Evolutionary conservation across 257 asterid species (phyloP), one percentile per base, ranked within the genome.

Genomic region (Solanum bukasovii): DNA sequence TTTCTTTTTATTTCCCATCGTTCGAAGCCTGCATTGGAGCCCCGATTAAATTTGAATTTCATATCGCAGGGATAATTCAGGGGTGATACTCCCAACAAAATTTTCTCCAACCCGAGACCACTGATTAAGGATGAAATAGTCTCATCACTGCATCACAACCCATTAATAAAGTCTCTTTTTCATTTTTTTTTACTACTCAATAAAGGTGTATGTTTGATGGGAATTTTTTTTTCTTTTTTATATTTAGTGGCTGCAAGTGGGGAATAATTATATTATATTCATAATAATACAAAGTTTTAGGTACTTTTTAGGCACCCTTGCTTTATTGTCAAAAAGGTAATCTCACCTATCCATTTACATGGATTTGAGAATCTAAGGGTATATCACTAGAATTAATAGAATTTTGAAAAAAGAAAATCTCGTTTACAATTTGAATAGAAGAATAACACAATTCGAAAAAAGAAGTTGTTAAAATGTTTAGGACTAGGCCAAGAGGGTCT

Each of bases 71-170:
- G 14, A 0, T 46, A 46, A 13, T 46, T 46, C 1, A 13, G 59
- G 0, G 5, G 7, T 46, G 6, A 13, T 5, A 13, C 2, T 13
- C 0, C 1, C 21, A 2, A 14, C 7, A 2, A 14, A 0, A 14
- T 5, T 14, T 49, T 49, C 3, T 49, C 3, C 61, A 14, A 49
- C 1, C 7, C 0, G 7, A 49, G 1, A 49, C 3, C 0, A 2
- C 1, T 14, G 1, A 0, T 49, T 16, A 1, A 49, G 0, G 6
- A 1, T 49, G 61, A 16, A 49, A 49, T 0, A 49, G 9, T 16
- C 0, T 49, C 21, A 2, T 0, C 20, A 49, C 7, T 14, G 21
- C 5, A 49, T 2, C 23, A 5, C 3, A 2, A 49, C 3, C 3
- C 3, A 44, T 44, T 12, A 0, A 49, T 49, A 49, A 49, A 49